phyloP scores from a whole-genome alignment of 2,329 filamentous ascomycete genomes.

The Drechslerella coelobrocha region DNA sequence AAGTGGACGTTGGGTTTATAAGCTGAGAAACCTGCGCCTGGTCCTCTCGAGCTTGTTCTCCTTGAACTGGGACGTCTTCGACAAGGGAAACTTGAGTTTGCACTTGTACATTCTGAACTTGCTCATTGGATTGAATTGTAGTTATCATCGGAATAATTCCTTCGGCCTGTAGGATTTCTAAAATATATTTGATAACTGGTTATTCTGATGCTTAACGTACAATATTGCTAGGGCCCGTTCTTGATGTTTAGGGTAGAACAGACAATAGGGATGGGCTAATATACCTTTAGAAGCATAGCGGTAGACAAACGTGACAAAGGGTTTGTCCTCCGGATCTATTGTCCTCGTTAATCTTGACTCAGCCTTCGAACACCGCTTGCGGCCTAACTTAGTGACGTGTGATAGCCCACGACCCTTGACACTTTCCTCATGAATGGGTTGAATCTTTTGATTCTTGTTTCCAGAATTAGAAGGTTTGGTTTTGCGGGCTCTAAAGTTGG shows the following conservation, averaged over 20 bases:
- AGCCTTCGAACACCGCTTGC: not conserved
- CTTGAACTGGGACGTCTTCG: too few species aligned
- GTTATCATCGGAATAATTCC: not conserved
- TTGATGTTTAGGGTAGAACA: not conserved
- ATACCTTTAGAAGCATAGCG: constrained; percentile 8
- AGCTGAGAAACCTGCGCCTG: too few species aligned
- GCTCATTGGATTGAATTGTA: not conserved
- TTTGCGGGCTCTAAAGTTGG: not conserved
- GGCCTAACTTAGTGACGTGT: constrained; percentile 3
- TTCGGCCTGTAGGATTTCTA: constrained; percentile 1
- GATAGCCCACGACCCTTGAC: not conserved
- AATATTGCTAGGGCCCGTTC: too few species aligned
- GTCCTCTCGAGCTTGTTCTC: too few species aligned
- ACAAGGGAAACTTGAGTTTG: too few species aligned
- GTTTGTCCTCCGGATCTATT: constrained; percentile 8
- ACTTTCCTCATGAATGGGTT: not conserved
- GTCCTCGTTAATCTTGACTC: not conserved
- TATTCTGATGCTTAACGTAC: too few species aligned
- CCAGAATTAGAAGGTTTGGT: not conserved
- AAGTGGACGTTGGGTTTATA: too few species aligned
- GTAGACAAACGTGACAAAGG: constrained; percentile 6
- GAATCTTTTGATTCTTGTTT: not conserved
- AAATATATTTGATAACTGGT: not conserved
- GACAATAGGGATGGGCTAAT: not conserved
- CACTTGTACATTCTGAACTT: not conserved